These are phyloP conservation scores for Penicillium aurantiogriseum DNA, from an alignment of 2,329 filamentous ascomycete species.

Conservation along the genomic window DNA sequence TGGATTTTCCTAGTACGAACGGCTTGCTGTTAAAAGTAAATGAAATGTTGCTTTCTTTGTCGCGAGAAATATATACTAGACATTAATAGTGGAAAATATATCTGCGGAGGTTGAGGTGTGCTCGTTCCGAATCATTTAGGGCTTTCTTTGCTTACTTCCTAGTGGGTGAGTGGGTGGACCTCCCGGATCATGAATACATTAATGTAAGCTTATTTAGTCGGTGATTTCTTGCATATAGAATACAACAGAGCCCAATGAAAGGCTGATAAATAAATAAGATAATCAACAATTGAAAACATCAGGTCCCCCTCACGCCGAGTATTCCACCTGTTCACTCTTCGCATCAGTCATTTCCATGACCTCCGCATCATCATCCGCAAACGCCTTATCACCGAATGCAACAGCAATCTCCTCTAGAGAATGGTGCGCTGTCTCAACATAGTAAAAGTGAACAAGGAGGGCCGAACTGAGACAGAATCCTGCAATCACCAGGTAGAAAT, in stretches of 20 bases:
- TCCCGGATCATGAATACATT: background rate
- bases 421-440: conserved; percentile 42
- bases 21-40: too few relatives aligned
- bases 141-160: background rate
- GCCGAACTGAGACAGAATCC: conserved; percentile 43
- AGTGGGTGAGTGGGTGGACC: background rate
- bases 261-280: background rate
- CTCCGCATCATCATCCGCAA: conserved; percentile 25
- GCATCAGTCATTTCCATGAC: conserved; percentile 12
- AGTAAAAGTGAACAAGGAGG: conserved; percentile 41
- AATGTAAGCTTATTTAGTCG: too few relatives aligned
- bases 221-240: background rate
- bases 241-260: background rate
- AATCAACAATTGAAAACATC: background rate
- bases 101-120: background rate
- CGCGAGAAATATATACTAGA: too few relatives aligned
- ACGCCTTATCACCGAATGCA: conserved; percentile 44
- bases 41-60: too few relatives aligned
- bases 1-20: too few relatives aligned
- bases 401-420: conserved; percentile 38
- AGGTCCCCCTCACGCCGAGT: background rate
- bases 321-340: conserved; percentile 6
- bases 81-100: too few relatives aligned
- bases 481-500: conserved; percentile 46
- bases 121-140: background rate